phyloP scores from a whole-genome alignment of 2,329 filamentous ascomycete genomes.

The Ampelomyces quisqualis region DNA sequence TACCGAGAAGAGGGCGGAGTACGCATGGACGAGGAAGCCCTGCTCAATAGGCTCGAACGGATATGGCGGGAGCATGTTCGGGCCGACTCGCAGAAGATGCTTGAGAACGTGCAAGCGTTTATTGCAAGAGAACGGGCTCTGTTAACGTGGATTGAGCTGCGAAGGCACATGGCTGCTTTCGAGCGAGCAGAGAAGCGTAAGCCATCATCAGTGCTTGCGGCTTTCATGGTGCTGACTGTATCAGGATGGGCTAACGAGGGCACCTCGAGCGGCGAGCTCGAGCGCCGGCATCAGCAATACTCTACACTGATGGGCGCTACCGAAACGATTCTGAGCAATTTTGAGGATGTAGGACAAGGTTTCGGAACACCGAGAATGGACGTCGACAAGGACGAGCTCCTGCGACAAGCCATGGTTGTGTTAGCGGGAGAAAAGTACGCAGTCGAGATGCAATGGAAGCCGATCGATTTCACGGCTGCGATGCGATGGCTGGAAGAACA shows the following conservation, averaged over 20 bases:
- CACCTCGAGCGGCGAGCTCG: conserved; percentile 30
- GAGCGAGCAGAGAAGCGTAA: conserved; percentile 36
- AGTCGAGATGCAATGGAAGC: conserved; percentile 36
- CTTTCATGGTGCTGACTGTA: neutral
- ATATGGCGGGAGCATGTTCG: conserved; percentile 36
- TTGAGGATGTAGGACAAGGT: conserved; percentile 32
- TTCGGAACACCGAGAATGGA: conserved; percentile 20
- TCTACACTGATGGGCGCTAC: conserved; percentile 37
- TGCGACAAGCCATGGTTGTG: conserved; percentile 37
- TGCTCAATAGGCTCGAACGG: conserved; percentile 34
- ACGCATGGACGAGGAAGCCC: conserved; percentile 30
- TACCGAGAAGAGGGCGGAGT: conserved; percentile 29
- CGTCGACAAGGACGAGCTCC: conserved; percentile 32
- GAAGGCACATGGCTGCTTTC: conserved; percentile 37
- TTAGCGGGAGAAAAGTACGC: conserved; percentile 37
- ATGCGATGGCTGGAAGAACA: conserved; percentile 34
- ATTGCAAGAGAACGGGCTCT: conserved; percentile 38
- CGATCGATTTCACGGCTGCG: conserved; percentile 32
- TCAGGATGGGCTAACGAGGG: conserved; percentile 37
- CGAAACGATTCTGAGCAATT: conserved; percentile 35
- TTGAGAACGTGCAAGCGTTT: conserved; percentile 33
- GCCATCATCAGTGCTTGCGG: conserved; percentile 6
- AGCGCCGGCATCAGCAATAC: conserved; percentile 38
- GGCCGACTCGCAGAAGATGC: conserved; percentile 27
- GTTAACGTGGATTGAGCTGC: conserved; percentile 40